These are phyloP conservation scores for Lentinula sp. DNA, from an alignment of 768 basidiomycete genomes.

Conservation along the genomic window DNA sequence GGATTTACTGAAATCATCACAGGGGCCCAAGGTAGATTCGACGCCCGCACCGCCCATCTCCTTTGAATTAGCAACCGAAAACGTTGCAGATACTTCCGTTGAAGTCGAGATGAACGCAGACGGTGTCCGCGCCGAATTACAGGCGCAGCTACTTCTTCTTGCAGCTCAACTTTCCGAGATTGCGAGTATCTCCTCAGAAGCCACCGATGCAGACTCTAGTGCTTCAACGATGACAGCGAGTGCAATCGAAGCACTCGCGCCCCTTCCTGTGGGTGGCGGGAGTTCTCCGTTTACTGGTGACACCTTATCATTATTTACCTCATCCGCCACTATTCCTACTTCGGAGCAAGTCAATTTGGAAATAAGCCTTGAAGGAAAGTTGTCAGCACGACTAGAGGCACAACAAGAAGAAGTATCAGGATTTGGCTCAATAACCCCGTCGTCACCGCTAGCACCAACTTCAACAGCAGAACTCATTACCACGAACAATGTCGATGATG, in stretches of 20 bases:
- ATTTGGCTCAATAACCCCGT: no score
- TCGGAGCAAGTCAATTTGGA: background rate
- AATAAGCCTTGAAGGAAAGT: background rate
- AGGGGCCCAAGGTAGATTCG: constrained; percentile 2
- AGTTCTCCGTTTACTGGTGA: background rate
- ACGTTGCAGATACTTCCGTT: constrained; percentile 5
- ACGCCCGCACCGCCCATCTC: constrained; percentile 6
- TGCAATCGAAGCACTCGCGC: background rate
- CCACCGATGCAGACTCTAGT: background rate
- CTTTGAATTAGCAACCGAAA: constrained; percentile 8
- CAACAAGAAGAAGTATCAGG: background rate
- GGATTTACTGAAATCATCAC: constrained; percentile 35
- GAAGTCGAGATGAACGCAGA: constrained; percentile 17
- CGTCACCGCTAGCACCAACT: background rate
- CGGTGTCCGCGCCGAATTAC: constrained; percentile 57
- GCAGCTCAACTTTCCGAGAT: constrained; percentile 70
- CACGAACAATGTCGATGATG: background rate
- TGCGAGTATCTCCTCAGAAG: constrained; percentile 30
- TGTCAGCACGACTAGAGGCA: background rate
- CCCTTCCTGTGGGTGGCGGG: background rate
- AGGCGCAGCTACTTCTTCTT: constrained; percentile 66
- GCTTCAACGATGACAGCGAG: background rate
- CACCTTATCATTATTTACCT: background rate
- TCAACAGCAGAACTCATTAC: background rate
- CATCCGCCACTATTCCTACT: background rate